Conservation (phyloP, 805 yeast genomes). For the Wickerhamiella cacticola region DNA sequence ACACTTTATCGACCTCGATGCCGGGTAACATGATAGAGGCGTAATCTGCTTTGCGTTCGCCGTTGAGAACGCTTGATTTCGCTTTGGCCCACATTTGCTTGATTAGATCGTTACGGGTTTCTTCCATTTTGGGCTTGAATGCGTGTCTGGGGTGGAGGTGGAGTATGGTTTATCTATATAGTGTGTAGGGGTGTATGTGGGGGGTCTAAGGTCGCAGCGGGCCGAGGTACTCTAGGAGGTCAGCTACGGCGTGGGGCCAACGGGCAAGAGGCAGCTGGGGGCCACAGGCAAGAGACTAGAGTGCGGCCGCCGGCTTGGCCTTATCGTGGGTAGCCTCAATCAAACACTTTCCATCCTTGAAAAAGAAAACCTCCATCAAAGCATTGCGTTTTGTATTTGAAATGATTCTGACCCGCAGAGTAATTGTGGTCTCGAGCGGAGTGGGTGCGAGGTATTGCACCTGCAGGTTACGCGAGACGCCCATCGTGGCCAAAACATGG, state of each 20-base stretch:
- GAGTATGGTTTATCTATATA: not conserved
- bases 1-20: constrained; percentile 7
- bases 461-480: constrained; percentile 24
- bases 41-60: not conserved
- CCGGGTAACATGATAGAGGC: not conserved
- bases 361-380: constrained; percentile 18
- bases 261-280: no score
- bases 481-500: constrained; percentile 16
- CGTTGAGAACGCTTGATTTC: not conserved
- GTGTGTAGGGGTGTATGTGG: not conserved
- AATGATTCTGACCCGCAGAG: constrained; percentile 20
- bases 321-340: constrained; percentile 27
- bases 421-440: constrained; percentile 21
- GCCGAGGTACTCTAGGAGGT: no score
- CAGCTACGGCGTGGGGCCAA: no score
- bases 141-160: no score
- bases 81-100: not conserved
- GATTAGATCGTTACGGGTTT: not conserved
- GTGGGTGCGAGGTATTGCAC: constrained; percentile 26
- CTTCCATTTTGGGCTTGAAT: not conserved
- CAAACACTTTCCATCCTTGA: constrained; percentile 17
- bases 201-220: no score
- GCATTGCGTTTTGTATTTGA: constrained; percentile 24
- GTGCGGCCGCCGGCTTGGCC: constrained; percentile 17
- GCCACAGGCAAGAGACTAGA: not conserved